Conservation (phyloP, 306 rosid species). For the Lathyrus aphaca region DNA sequence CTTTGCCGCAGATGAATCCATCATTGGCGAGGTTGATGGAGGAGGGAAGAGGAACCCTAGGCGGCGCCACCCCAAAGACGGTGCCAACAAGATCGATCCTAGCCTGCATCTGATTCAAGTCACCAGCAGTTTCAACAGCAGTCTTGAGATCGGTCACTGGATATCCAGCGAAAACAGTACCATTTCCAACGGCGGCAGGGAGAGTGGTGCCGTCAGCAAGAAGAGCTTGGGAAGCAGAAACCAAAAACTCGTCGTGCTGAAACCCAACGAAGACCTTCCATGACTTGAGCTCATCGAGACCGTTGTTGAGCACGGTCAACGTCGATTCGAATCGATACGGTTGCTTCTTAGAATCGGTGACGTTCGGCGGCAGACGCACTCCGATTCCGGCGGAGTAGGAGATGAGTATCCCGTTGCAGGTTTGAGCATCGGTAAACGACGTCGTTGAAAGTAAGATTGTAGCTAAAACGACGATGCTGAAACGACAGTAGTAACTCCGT, state of each 20-base stretch:
- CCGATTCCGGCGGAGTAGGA: slow-evolving; percentile 65
- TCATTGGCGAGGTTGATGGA: slow-evolving; percentile 74
- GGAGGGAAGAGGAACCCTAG: slow-evolving; percentile 66
- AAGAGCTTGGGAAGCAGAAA: slow-evolving; percentile 72
- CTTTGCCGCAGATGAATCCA: slow-evolving; percentile 61
- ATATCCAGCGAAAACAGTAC: slow-evolving; percentile 74
- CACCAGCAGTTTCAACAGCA: slow-evolving; percentile 91
- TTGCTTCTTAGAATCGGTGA: slow-evolving; percentile 49
- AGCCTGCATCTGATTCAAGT: slow-evolving; percentile 77
- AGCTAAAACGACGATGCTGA: slow-evolving; percentile 33
- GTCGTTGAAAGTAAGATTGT: slow-evolving; percentile 34
- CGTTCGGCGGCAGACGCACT: slow-evolving; percentile 52
- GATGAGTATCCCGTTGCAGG: slow-evolving; percentile 73
- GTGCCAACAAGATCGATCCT: slow-evolving; percentile 73
- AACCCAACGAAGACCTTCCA: slow-evolving; percentile 88
- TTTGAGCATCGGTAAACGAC: slow-evolving; percentile 44
- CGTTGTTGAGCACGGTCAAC: slow-evolving; percentile 78
- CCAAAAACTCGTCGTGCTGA: slow-evolving; percentile 65
- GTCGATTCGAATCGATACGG: slow-evolving; percentile 80
- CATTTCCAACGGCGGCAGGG: slow-evolving; percentile 76
- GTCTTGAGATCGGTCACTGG: slow-evolving; percentile 88
- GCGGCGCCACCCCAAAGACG: slow-evolving; percentile 77
- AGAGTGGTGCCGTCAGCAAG: slow-evolving; percentile 59
- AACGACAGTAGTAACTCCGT: background rate
- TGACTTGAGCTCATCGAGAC: slow-evolving; percentile 71